These are phyloP conservation scores for Xylaria digitata DNA, from an alignment of 2,329 filamentous ascomycete genomes.

Conservation along the genomic window DNA sequence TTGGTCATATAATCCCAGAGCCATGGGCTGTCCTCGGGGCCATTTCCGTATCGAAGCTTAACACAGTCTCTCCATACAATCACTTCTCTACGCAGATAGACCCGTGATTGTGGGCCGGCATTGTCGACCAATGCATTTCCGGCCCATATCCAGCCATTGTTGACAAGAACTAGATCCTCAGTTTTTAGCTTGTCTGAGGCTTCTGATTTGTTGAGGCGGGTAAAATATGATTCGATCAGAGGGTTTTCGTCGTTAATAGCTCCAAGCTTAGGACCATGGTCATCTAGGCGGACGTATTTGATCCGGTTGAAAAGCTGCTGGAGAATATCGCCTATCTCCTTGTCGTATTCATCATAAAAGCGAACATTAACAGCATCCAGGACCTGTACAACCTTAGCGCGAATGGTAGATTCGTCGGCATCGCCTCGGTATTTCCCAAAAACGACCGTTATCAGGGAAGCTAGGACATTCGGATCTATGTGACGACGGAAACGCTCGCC, in stretches of 20 bases:
- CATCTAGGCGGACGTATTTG: slow-evolving; percentile 94
- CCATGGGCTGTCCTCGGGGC: slow-evolving; percentile 87
- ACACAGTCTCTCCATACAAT: slow-evolving; percentile 99
- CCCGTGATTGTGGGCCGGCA: slow-evolving; percentile 86
- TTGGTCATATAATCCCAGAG: slow-evolving; percentile 96
- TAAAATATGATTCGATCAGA: slow-evolving; percentile 95
- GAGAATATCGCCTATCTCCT: slow-evolving; percentile 82
- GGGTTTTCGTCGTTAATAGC: slow-evolving; percentile 81
- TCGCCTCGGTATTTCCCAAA: slow-evolving; percentile 74
- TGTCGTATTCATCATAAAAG: slow-evolving; percentile 92
- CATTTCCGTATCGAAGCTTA: slow-evolving; percentile 88
- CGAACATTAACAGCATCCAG: slow-evolving; percentile 87
- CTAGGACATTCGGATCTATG: slow-evolving; percentile 76
- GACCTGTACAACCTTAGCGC: slow-evolving; percentile 69
- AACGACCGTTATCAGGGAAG: slow-evolving; percentile 73
- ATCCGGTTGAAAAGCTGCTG: slow-evolving; percentile 93
- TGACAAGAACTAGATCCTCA: slow-evolving; percentile 83
- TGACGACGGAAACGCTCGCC: slow-evolving; percentile 81
- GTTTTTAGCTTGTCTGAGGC: slow-evolving; percentile 80
- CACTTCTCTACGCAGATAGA: slow-evolving; percentile 95
- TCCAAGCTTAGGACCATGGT: slow-evolving; percentile 87
- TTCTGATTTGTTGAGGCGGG: slow-evolving; percentile 82
- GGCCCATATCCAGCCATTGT: slow-evolving; percentile 99
- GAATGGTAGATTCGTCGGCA: slow-evolving; percentile 63
- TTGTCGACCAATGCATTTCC: slow-evolving; percentile 95